Conservation (phyloP, 345 rosid species). For the Syzygium jambos region DNA sequence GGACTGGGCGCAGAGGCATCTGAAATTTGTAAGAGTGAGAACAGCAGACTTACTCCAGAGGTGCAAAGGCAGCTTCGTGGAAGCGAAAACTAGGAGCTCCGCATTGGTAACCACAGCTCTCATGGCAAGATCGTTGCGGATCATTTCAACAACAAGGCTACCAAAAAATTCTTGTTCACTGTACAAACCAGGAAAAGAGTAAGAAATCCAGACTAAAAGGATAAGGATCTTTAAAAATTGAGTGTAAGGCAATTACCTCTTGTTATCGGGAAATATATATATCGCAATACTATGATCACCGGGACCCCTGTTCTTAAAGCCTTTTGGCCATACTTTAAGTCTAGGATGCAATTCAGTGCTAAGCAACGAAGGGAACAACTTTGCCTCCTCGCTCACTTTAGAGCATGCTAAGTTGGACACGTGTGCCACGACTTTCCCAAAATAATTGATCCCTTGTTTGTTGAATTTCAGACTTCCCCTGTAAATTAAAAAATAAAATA, state of each 20-base stretch:
- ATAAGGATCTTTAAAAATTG: not conserved
- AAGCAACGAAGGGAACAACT: slow-evolving; percentile 27
- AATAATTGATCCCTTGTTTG: slow-evolving; percentile 1
- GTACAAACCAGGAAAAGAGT: not conserved
- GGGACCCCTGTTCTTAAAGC: slow-evolving; percentile 41
- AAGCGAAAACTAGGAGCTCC: slow-evolving; percentile 61
- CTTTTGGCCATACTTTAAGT: slow-evolving; percentile 46
- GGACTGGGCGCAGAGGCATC: not conserved
- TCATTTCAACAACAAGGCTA: slow-evolving; percentile 41
- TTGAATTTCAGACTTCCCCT: slow-evolving; percentile 43
- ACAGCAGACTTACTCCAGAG: slow-evolving; percentile 43
- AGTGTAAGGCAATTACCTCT: slow-evolving; percentile 21
- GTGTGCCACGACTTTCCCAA: slow-evolving; percentile 43
- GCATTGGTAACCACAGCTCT: slow-evolving; percentile 38
- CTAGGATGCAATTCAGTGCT: slow-evolving; percentile 43
- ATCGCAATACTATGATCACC: slow-evolving; percentile 45
- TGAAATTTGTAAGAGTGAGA: not conserved
- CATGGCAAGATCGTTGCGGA: slow-evolving; percentile 36
- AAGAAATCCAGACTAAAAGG: not conserved
- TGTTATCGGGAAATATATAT: slow-evolving; percentile 47
- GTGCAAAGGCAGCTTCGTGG: slow-evolving; percentile 39
- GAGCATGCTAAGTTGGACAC: slow-evolving; percentile 52
- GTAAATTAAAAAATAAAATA: slow-evolving; percentile 4
- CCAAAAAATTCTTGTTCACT: slow-evolving; percentile 37
- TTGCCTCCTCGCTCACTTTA: slow-evolving; percentile 36